Evolutionary conservation across 208 protist species (phyloP).

Genomic region (Acanthamoeba culbertsoni): DNA sequence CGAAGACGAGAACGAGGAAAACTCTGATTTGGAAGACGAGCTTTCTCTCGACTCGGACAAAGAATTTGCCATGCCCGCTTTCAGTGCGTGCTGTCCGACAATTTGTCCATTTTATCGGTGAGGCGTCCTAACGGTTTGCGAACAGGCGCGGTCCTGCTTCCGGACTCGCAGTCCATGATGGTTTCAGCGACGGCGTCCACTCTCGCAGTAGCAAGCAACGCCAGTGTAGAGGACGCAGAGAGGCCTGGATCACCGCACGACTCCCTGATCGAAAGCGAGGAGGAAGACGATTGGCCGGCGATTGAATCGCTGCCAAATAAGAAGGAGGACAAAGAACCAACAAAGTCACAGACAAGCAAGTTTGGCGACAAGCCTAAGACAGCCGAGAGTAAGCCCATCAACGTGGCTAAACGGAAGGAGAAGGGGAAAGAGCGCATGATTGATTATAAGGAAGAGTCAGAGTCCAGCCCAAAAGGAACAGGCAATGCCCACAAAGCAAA

Average conservation of each 20-base stretch:
- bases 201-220: background rate
- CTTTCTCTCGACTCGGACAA: conserved; percentile 14
- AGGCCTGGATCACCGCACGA: background rate
- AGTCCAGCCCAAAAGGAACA: background rate
- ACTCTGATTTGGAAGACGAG: background rate
- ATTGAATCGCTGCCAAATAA: background rate
- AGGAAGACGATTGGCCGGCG: background rate
- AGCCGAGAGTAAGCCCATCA: background rate
- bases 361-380: background rate
- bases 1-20: background rate
- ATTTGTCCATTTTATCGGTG: background rate
- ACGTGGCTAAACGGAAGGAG: background rate
- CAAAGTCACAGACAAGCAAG: background rate
- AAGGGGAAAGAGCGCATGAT: background rate
- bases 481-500: background rate
- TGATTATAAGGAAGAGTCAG: background rate
- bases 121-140: background rate
- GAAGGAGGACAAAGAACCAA: background rate
- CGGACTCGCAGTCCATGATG: conserved; percentile 25
- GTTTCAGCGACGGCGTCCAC: conserved; percentile 4
- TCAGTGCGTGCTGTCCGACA: background rate
- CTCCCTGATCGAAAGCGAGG: background rate
- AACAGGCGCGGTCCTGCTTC: background rate
- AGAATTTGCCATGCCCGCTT: background rate
- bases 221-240: background rate